Evolutionary conservation across 495 filamentous ascomycete genomes (phyloP).

Genomic region (Aspergillus sparsus): DNA sequence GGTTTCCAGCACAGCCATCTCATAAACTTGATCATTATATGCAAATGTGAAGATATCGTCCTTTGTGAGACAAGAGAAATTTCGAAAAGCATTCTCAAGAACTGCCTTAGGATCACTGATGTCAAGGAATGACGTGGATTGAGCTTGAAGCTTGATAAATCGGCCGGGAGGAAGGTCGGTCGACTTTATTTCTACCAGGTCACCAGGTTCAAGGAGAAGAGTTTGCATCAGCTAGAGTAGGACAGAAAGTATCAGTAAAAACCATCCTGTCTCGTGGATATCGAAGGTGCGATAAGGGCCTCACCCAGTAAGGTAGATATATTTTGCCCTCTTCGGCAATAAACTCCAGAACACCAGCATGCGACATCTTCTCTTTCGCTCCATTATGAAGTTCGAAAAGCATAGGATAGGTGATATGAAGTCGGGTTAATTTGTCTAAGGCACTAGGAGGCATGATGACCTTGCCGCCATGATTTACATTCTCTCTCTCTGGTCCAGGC

Average conservation of each 20-base stretch:
- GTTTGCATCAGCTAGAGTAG: constrained; percentile 83
- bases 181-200: constrained; percentile 90
- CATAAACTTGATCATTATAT: constrained; percentile 91
- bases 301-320: constrained; percentile 93
- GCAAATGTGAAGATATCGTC: constrained; percentile 92
- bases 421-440: constrained; percentile 87
- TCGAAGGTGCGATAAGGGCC: constrained; percentile 20
- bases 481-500: constrained; percentile 85
- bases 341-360: constrained; percentile 95
- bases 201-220: constrained; percentile 81
- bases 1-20: constrained; percentile 88
- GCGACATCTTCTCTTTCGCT: constrained; percentile 71
- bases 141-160: constrained; percentile 94
- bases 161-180: constrained; percentile 85
- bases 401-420: constrained; percentile 99
- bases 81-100: constrained; percentile 90
- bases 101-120: constrained; percentile 98
- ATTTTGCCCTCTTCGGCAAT: constrained; percentile 96
- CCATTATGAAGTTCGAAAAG: constrained; percentile 94
- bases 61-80: constrained; percentile 88
- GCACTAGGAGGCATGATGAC: constrained; percentile 94
- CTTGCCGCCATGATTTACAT: constrained; percentile 95
- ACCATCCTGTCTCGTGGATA: not conserved
- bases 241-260: constrained; percentile 4
- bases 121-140: constrained; percentile 87